phyloP scores from a whole-genome alignment of 2,329 filamentous ascomycete genomes.

The Coleophoma crateriformis region DNA sequence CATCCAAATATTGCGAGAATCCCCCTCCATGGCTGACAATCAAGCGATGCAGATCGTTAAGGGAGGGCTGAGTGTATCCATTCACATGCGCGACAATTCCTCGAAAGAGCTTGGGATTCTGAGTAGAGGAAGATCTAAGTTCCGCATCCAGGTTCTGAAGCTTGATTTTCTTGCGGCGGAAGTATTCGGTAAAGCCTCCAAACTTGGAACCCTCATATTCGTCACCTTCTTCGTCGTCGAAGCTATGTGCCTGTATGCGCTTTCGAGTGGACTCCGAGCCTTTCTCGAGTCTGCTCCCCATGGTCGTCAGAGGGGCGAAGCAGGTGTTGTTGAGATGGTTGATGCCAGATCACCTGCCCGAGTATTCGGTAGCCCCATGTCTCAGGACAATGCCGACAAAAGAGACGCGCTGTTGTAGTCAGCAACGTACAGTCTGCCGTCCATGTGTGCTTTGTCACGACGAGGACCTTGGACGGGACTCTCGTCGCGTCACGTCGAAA shows the following conservation, averaged over 20 bases:
- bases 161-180: slow-evolving; percentile 93
- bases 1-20: slow-evolving; percentile 91
- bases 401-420: too few relatives aligned
- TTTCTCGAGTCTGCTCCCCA: slow-evolving; percentile 57
- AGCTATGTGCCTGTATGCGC: slow-evolving; percentile 60
- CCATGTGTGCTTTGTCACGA: too few relatives aligned
- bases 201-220: slow-evolving; percentile 87
- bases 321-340: too few relatives aligned
- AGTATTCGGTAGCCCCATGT: too few relatives aligned
- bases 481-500: too few relatives aligned
- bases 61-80: slow-evolving; percentile 90
- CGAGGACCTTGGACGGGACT: too few relatives aligned
- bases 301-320: slow-evolving; percentile 20
- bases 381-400: too few relatives aligned
- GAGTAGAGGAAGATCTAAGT: slow-evolving; percentile 60
- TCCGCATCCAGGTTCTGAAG: slow-evolving; percentile 90
- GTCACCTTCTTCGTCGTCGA: slow-evolving; percentile 77
- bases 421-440: too few relatives aligned
- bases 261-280: slow-evolving; percentile 59
- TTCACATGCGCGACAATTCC: slow-evolving; percentile 89
- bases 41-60: slow-evolving; percentile 81
- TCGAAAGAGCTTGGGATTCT: slow-evolving; percentile 82
- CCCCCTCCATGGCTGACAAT: slow-evolving; percentile 92
- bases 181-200: slow-evolving; percentile 87
- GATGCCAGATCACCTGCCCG: too few relatives aligned